A percentile compares a stretch with the other conserved stretches of the same genome.
Conservation (phyloP, 371 early-diverging fungal genomes). For the Rhizopus stolonifer region DNA sequence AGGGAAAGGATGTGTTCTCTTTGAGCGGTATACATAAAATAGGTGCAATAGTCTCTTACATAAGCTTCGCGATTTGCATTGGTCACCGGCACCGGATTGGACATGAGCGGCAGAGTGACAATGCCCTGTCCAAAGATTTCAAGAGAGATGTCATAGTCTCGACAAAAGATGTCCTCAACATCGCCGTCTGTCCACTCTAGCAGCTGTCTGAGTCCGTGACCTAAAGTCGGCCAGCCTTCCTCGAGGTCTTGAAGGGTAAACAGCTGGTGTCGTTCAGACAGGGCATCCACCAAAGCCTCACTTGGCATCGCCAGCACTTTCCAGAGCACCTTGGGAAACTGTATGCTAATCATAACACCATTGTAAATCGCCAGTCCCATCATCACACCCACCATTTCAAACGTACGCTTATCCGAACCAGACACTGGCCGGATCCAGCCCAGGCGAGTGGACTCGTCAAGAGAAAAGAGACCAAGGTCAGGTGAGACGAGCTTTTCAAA, state of each 20-base stretch:
- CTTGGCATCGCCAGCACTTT: slow-evolving; percentile 51
- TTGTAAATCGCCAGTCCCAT: slow-evolving; percentile 95
- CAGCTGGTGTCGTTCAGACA: slow-evolving; percentile 18
- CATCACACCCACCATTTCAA: slow-evolving; percentile 89
- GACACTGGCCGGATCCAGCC: slow-evolving; percentile 85
- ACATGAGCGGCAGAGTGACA: slow-evolving; percentile 67
- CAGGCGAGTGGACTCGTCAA: slow-evolving; percentile 66
- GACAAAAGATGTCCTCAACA: slow-evolving; percentile 84
- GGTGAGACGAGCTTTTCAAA: slow-evolving; percentile 87
- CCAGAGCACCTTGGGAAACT: slow-evolving; percentile 90
- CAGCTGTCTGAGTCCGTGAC: slow-evolving; percentile 66
- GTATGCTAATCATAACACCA: slow-evolving; percentile 85
- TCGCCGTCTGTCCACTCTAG: slow-evolving; percentile 74
- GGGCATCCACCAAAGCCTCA: slow-evolving; percentile 36
- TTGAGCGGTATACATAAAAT: slow-evolving; percentile 62
- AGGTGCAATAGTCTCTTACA: slow-evolving; percentile 75
- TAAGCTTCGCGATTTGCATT: slow-evolving; percentile 72
- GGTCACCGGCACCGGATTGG: slow-evolving; percentile 77
- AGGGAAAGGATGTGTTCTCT: slow-evolving; percentile 68
- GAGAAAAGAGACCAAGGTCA: slow-evolving; percentile 64
- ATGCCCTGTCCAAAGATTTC: slow-evolving; percentile 71
- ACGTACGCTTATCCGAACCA: slow-evolving; percentile 47
- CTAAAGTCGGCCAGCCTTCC: slow-evolving; percentile 59
- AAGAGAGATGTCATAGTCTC: slow-evolving; percentile 79
- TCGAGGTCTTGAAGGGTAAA: slow-evolving; percentile 61